These are phyloP conservation scores for Cynanchum wilfordii DNA, from an alignment of 257 asterid species.

Conservation along the genomic window DNA sequence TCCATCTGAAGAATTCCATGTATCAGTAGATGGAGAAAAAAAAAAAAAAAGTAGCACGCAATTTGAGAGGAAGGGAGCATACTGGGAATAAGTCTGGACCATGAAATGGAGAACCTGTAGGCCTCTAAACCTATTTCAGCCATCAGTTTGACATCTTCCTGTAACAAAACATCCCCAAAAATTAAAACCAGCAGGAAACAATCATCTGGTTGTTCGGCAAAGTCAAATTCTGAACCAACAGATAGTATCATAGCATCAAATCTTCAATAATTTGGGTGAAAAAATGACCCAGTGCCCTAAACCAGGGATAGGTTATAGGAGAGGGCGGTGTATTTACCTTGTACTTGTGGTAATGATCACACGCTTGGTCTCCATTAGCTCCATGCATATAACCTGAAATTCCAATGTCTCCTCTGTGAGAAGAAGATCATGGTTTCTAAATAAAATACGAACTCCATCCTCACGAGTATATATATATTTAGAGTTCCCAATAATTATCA, in stretches of 20 bases:
- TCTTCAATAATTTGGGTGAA: no score
- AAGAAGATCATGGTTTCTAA: no score
- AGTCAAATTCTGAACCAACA: no score
- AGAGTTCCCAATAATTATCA: no score
- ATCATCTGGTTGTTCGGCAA: no score
- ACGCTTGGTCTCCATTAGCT: conserved; percentile 27
- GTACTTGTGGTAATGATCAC: conserved; percentile 33
- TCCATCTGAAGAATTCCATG: conserved; percentile 17
- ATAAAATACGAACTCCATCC: no score
- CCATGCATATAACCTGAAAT: conserved; percentile 7
- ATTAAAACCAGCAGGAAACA: not conserved
- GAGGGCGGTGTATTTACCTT: conserved; percentile 10
- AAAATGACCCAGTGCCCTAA: no score
- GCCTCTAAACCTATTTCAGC: conserved; percentile 18
- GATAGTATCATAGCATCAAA: no score
- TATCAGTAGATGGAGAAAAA: not conserved
- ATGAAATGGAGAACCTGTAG: conserved; percentile 29
- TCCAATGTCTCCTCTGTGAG: no score
- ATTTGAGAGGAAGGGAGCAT: not conserved
- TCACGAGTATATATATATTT: no score
- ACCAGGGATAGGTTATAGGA: not conserved
- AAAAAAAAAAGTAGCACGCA: no score
- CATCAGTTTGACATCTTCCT: conserved; percentile 30
- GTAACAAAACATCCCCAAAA: not conserved
- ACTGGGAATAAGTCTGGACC: conserved; percentile 32